Percentiles rank a stretch among this genome's conserved stretches.
These are phyloP conservation scores for Ilyonectria robusta DNA, from an alignment of 2,329 filamentous ascomycete species.

Conservation along the genomic window DNA sequence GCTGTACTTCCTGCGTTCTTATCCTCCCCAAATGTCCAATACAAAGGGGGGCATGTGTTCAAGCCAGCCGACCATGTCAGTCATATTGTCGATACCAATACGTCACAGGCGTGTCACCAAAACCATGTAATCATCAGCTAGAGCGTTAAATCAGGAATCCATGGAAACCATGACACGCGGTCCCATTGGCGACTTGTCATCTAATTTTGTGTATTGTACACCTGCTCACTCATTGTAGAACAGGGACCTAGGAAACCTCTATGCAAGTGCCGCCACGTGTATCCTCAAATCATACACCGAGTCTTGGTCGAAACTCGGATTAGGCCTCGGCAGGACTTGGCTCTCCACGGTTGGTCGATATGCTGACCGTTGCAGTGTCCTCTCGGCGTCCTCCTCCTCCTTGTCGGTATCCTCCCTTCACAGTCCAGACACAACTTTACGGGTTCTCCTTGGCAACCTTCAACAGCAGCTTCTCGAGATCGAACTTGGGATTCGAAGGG, in stretches of 20 bases:
- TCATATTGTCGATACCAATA: not conserved
- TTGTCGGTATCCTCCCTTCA: constrained; percentile 43
- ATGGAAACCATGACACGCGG: constrained; percentile 31
- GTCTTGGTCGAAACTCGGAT: constrained; percentile 50
- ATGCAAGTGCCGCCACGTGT: constrained; percentile 61
- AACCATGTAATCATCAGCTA: constrained; percentile 1
- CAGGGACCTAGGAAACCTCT: constrained; percentile 64
- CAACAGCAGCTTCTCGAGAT: constrained; percentile 88
- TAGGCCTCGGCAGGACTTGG: constrained; percentile 44
- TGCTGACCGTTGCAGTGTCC: constrained; percentile 43
- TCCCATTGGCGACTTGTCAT: constrained; percentile 52
- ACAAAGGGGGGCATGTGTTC: not conserved
- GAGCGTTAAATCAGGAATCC: constrained; percentile 14
- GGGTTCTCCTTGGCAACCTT: constrained; percentile 70
- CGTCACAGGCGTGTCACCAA: constrained; percentile 4
- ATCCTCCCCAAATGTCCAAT: not conserved
- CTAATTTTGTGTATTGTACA: constrained; percentile 69
- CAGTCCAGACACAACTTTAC: constrained; percentile 51
- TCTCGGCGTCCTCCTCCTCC: constrained; percentile 46
- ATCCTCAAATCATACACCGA: constrained; percentile 58
- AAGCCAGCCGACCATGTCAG: not conserved
- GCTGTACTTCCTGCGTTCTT: not conserved
- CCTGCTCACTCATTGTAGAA: constrained; percentile 63
- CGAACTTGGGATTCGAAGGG: constrained; percentile 89
- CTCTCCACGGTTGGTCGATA: constrained; percentile 43